Base-by-base conservation (phyloP, 1,284 basidiomycete species). In the Hemileia vastatrix region DNA sequence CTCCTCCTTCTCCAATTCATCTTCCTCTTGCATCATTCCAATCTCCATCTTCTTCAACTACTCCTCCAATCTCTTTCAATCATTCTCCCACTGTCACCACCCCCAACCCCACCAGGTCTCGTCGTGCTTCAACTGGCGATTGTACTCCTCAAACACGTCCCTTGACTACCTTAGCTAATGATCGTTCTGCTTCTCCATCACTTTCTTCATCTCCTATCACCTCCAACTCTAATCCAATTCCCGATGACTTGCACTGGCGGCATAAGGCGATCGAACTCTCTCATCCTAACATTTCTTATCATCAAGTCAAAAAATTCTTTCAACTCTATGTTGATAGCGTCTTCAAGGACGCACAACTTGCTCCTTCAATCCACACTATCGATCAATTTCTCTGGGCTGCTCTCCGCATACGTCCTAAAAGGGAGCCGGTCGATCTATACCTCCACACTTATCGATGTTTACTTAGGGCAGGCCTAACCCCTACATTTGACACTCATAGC, bases 1-100 rank as follows among this genome's bases (percentile, higher is more conserved):
- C 56, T 65, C 62, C 23, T 68, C 67, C 31, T 61, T 63, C 36
- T 64, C 57, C 23, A 27, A 50, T 8, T 54, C 43, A 45, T 62
- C 61, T 23, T 56, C 32, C 23, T 44, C 57, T 11, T 58, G 45
- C 18, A 27, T 48, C 45, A 44, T 53, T 51, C 57, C 40, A 48
- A 54, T n/a, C 43, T 51, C 54, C 43, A 21, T 44, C 47, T 50
- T 15, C 4, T 3, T 56, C 48, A 13, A 1, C 36, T 8, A 56
- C 43, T 24, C 43, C 15, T 6, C 40, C n/a, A 56, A 27, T 44
- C 8, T n/a, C 53, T 43, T 54, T 54, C 53, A 21, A 54, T 54
- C 6, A 40, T 45, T 31, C 27, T 21, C 18, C 36, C 23, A 15
- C 43, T 44, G 1, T 3, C 36, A 47, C 44, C 54, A 19, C 3